phyloP scores from a whole-genome alignment of 1,284 basidiomycete species.

The Athelia sp. region DNA sequence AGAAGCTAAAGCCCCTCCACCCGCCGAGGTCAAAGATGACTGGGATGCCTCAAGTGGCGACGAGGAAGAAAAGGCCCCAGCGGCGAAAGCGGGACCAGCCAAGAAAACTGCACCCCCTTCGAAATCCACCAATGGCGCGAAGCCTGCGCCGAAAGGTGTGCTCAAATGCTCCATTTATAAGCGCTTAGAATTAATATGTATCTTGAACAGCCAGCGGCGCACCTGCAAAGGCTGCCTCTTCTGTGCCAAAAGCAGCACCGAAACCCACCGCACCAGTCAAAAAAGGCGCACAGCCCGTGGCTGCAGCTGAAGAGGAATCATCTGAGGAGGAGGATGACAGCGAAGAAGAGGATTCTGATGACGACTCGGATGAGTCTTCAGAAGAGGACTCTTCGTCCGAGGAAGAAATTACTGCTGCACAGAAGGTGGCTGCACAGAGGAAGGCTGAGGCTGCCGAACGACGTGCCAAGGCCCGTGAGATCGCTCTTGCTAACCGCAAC shows the following conservation, averaged over 20 bases:
- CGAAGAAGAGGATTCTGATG: conserved; percentile 33
- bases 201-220: conserved; percentile 4
- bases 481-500: conserved; percentile 81
- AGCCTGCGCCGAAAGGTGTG: conserved; percentile 16
- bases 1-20: conserved; percentile 23
- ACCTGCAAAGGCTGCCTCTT: conserved; percentile 10
- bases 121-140: conserved; percentile 16
- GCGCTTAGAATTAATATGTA: background rate
- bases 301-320: conserved; percentile 24
- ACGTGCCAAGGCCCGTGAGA: conserved; percentile 79
- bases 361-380: conserved; percentile 36
- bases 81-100: conserved; percentile 5
- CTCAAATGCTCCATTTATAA: background rate
- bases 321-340: conserved; percentile 38
- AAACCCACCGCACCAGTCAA: conserved; percentile 7
- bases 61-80: conserved; percentile 38
- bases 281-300: conserved; percentile 9
- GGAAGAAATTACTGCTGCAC: conserved; percentile 60
- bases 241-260: background rate
- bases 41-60: conserved; percentile 87
- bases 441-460: conserved; percentile 85
- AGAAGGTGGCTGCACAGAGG: conserved; percentile 67
- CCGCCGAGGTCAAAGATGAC: conserved; percentile 59
- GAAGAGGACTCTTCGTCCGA: conserved; percentile 44
- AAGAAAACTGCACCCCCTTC: no score